Base-by-base conservation (phyloP, 192 early-diverging fungal genomes). In the Chytriomyces confervae region DNA sequence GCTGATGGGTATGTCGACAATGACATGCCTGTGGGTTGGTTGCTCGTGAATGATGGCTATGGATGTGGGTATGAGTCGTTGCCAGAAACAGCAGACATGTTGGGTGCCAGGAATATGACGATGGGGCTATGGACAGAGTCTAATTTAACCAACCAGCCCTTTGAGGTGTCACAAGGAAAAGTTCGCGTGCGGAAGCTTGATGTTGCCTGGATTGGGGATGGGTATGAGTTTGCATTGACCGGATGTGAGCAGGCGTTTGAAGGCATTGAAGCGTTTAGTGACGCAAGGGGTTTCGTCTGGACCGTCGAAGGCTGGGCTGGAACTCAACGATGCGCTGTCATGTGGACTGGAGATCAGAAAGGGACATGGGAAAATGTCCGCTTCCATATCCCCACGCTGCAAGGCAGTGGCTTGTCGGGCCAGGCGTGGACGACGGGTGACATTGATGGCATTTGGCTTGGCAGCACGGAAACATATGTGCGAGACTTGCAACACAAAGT, bases 21-120 rank as follows among this genome's bases (percentile, higher is more conserved):
- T 48, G 61, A 74, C 46, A 47, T 74, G 53, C 61, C 72, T 47
- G 50, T 74, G 29, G 61, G 72, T 60, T 74, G 72, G 72, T 44
- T 63, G 29, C 57, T 74, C 44, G 72, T 63, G 72, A 62, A 74
- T 45, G 57, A 61, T 61, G 72, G 63, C 53, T 47, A 61, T 63
- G 72, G 72, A 60, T 74, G 72, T 46, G 61, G 66, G 66, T 67
- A 67, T 9, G 66, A 67, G 23, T 18, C 43, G 13, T 46, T 67
- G 45, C 66, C 66, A 18, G 66, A 67, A 46, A 67, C 66, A 11
- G 66, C 66, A 16, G 13, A 29, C 13, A 47, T 67, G 27, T 23
- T 67, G 27, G 11, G 13, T 10, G 45, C 11, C 2, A 67, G 66
- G 45, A 46, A 67, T 47, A 67, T 67, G 43, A n/a, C 66, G 6